phyloP scores from a whole-genome alignment of 2,329 filamentous ascomycete genomes.

The Penicillium fuscoglaucum region DNA sequence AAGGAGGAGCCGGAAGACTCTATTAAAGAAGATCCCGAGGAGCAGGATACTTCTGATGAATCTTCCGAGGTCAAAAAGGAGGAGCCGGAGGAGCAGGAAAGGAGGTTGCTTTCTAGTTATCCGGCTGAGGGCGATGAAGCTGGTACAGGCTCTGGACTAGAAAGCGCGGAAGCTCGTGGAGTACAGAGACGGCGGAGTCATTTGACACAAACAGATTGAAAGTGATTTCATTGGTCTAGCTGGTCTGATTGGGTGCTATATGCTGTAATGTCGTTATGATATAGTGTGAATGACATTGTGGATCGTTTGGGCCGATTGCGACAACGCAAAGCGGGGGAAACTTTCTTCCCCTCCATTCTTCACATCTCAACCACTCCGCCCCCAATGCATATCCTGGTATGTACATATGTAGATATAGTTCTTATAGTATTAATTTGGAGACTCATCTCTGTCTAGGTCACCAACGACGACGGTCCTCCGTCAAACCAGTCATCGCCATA shows the following conservation, averaged over 20 bases:
- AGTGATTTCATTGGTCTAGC: not conserved
- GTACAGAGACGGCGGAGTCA: slow-evolving; percentile 38
- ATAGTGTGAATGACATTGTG: not conserved
- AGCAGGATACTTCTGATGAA: slow-evolving; percentile 16
- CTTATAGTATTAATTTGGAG: not conserved
- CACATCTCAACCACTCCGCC: slow-evolving; percentile 14
- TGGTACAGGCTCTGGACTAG: slow-evolving; percentile 56
- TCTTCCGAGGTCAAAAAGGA: slow-evolving; percentile 34
- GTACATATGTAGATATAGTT: slow-evolving; percentile 29
- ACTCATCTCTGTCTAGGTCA: slow-evolving; percentile 37
- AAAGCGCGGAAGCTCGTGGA: slow-evolving; percentile 32
- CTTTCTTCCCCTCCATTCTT: slow-evolving; percentile 22
- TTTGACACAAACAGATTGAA: slow-evolving; percentile 20
- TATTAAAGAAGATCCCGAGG: slow-evolving; percentile 22
- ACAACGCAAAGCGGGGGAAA: slow-evolving; percentile 17
- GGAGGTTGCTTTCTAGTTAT: slow-evolving; percentile 20
- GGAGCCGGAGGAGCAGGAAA: slow-evolving; percentile 17
- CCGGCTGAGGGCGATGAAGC: slow-evolving; percentile 40
- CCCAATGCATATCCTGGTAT: slow-evolving; percentile 55
- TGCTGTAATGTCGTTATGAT: not conserved
- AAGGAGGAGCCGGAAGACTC: slow-evolving; percentile 31
- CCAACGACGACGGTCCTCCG: slow-evolving; percentile 79
- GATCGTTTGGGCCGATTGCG: slow-evolving; percentile 5
- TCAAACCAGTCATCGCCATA: slow-evolving; percentile 77
- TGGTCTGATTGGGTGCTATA: not conserved